Percentiles rank a stretch among this genome's conserved stretches.
Evolutionary conservation across 495 filamentous ascomycete species (phyloP).

Genomic region (Penicillium roqueforti): DNA sequence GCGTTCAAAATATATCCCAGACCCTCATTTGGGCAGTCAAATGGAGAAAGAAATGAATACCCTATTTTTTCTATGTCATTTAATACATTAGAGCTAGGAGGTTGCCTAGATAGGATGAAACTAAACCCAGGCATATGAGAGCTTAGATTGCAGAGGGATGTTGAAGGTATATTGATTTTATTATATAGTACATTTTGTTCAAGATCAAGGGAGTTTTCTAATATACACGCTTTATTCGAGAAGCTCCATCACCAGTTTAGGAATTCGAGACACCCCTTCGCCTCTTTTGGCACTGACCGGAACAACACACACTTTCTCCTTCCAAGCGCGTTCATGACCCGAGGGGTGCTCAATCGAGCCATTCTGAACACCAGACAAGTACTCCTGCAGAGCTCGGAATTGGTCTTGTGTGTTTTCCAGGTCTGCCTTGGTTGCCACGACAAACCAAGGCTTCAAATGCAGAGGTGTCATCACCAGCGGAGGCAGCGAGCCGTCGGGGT

Average conservation of each 20-base stretch:
- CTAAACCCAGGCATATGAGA: neutral
- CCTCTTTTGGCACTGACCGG: slow-evolving; percentile 86
- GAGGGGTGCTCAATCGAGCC: slow-evolving; percentile 65
- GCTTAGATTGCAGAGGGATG: neutral
- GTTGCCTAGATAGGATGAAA: neutral
- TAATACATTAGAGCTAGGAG: neutral
- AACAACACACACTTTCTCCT: slow-evolving; percentile 59
- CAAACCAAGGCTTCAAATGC: slow-evolving; percentile 90
- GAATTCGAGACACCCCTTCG: slow-evolving; percentile 74
- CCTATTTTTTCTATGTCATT: neutral
- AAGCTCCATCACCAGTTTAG: slow-evolving; percentile 71
- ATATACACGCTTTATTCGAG: slow-evolving; percentile 48
- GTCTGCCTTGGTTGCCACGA: slow-evolving; percentile 94
- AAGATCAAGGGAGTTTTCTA: slow-evolving; percentile 12
- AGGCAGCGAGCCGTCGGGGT: slow-evolving; percentile 25
- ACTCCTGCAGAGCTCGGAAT: slow-evolving; percentile 62
- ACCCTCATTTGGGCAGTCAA: neutral
- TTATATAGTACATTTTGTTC: slow-evolving; percentile 11
- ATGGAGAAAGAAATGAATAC: neutral
- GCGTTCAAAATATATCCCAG: neutral
- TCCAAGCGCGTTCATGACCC: slow-evolving; percentile 63
- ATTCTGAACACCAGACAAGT: slow-evolving; percentile 57
- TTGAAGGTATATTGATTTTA: neutral
- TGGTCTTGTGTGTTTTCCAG: slow-evolving; percentile 72
- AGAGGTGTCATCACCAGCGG: slow-evolving; percentile 55